Base-by-base conservation (phyloP, 805 yeast genomes). In the Ogataea methylovora region DNA sequence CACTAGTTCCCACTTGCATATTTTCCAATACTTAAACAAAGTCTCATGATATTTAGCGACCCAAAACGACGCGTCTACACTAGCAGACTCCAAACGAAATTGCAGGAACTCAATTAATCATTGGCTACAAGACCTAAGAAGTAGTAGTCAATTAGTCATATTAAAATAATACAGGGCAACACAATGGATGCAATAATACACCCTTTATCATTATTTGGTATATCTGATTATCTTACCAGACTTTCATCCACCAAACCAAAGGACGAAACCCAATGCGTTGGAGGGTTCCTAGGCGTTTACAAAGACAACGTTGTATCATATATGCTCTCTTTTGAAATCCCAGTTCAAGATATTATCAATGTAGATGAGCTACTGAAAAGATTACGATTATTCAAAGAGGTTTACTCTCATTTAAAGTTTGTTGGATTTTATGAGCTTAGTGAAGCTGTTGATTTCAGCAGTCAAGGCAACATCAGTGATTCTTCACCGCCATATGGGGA, bases 321-420 rank as follows among this genome's bases (percentile, higher is more conserved):
- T 3, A 24, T 30, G 33, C 23, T 15, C 13, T 19, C 21, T 3
- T 30, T 30, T 23, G 33, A 30, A 13, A 30, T 30, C 4, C 33
- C 27, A 12, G 12, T 10, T n/a, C 21, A 30, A 12, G 15, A 24
- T 8, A 10, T 4, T 23, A 11, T 23, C 12, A 12, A 23, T 10
- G 4, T 30, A 5, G 27, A 21, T 9, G 17, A 30, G 13, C 14
- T 30, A 4, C 12, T 24, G 8, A n/a, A 24, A 6, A n/a, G 27
- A 23, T n/a, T 30, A 17, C 5, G 12, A 15, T n/a, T 30, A 30
- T 24, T 21, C 14, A 21, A 30, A n/a, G 19, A 8, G 4, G 23
- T 30, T 5, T 30, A 30, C 12, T 20, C 27, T n/a, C 19, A 30
- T 19, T 17, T 30, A 16, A 16, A 30, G 13, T 23, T 30, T 3